These are phyloP conservation scores for Triticum dicoccoides DNA, from an alignment of 176 grass and related monocot genomes.

Conservation along the genomic window DNA sequence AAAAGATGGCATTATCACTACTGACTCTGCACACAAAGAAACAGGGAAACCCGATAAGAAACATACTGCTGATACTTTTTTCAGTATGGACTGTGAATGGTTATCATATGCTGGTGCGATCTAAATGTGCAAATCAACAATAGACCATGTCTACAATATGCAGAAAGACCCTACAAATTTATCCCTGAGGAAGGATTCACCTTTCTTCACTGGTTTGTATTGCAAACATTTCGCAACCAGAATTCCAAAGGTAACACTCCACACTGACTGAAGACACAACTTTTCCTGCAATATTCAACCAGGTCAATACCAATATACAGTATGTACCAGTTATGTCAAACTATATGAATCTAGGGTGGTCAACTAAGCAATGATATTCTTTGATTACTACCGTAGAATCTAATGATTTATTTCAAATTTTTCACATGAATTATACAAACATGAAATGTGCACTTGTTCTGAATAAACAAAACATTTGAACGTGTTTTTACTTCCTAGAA, in stretches of 20 bases:
- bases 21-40: conserved; percentile 52
- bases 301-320: conserved; percentile 16
- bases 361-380: not conserved
- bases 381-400: not conserved
- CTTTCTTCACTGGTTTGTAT: conserved; percentile 90
- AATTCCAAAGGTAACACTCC: conserved; percentile 50
- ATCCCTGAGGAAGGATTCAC: conserved; percentile 32
- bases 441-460: not conserved
- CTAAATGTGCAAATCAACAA: conserved; percentile 7
- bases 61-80: not conserved
- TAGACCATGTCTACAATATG: not conserved
- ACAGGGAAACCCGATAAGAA: not conserved
- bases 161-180: not conserved
- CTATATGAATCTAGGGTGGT: conserved; percentile 4
- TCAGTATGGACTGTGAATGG: not conserved
- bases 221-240: conserved; percentile 63
- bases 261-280: conserved; percentile 41
- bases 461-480: not conserved
- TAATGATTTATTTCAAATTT: not conserved
- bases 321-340: not conserved
- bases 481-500: not conserved
- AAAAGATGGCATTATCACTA: conserved; percentile 90
- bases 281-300: conserved; percentile 47
- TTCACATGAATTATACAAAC: not conserved
- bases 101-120: not conserved